Base-by-base conservation (phyloP, 176 grass and related monocot species). In the Panicum miliaceum region DNA sequence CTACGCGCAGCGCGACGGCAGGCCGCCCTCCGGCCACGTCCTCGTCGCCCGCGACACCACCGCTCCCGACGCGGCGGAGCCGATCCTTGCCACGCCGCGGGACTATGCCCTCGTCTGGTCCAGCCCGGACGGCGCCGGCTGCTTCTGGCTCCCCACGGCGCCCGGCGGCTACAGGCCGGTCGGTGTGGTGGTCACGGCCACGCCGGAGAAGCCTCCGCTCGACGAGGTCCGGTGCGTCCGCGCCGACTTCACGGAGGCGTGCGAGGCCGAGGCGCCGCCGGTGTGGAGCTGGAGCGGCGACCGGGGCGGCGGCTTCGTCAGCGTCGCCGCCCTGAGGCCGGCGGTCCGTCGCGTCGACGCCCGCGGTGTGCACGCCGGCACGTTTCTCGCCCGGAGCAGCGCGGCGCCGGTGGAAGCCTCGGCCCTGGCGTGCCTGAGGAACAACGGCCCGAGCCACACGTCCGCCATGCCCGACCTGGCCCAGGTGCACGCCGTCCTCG, bases 1-100 rank as follows among this genome's bases (percentile, higher is more conserved):
- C 69, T 98, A 98, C 76, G 89, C 83, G 11, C 93, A 98, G 56
- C 77, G 87, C 68, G 94, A 98, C 87, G 85, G 86, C 77, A 64
- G 81, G 8, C 83, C 81, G 3, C 85, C 94, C 63, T 95, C 68
- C 14, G 93, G 89, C 15, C 92, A 81, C 54, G 40, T 98, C 50
- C 83, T 98, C 34, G 91, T 92, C 68, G 89, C 32, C 2, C 85
- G 77, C 0, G 87, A 90, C 54, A 46, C 67, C 1, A 72, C 83
- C 75, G 48, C 29, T 32, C 29, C 29, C 29, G 29, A 32, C 29
- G 25, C 47, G 37, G 29, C 1, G 84, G 63, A 5, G 22, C 43
- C 0, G 18, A 32, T 82, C 50, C 94, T 94, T 0, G 88, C 88
- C 0, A 37, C 53, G 74, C 90, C 92, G 2, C 1, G 83, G 2